A percentile compares a stretch with the other conserved stretches of the same genome.
These are phyloP conservation scores for Solanum chiquidenum DNA, from an alignment of 257 asterid species.

Conservation along the genomic window DNA sequence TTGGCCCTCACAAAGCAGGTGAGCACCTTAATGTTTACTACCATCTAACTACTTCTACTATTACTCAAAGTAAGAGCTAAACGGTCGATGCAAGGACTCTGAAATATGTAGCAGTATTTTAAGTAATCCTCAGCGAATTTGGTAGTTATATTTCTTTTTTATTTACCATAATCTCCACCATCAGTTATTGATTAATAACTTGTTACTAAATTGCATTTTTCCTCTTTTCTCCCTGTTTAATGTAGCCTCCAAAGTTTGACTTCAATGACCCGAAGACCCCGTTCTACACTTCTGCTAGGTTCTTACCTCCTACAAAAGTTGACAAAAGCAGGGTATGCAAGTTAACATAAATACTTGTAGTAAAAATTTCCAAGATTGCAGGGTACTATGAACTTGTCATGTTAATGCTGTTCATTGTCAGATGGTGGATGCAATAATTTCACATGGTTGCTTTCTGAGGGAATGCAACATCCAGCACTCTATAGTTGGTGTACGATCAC, in stretches of 20 bases:
- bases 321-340: slow-evolving; percentile 75
- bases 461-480: slow-evolving; percentile 80
- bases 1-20: slow-evolving; percentile 94
- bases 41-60: neutral
- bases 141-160: neutral
- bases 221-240: neutral
- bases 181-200: neutral
- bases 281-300: slow-evolving; percentile 83
- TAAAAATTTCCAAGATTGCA: neutral
- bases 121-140: neutral
- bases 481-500: slow-evolving; percentile 77
- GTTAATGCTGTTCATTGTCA: slow-evolving; percentile 14
- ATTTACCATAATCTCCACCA: neutral
- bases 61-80: neutral
- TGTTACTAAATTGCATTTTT: neutral
- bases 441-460: slow-evolving; percentile 86
- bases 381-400: neutral
- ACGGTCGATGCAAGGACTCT: neutral
- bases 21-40: neutral
- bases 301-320: slow-evolving; percentile 84
- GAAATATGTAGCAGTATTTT: neutral
- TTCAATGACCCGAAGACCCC: slow-evolving; percentile 79
- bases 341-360: neutral
- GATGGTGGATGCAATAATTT: slow-evolving; percentile 79
- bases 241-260: slow-evolving; percentile 71